Percentiles rank a stretch among this genome's conserved stretches.
These are phyloP conservation scores for Fusarium sp. DNA, from an alignment of 2,329 filamentous ascomycete genomes.

Conservation along the genomic window DNA sequence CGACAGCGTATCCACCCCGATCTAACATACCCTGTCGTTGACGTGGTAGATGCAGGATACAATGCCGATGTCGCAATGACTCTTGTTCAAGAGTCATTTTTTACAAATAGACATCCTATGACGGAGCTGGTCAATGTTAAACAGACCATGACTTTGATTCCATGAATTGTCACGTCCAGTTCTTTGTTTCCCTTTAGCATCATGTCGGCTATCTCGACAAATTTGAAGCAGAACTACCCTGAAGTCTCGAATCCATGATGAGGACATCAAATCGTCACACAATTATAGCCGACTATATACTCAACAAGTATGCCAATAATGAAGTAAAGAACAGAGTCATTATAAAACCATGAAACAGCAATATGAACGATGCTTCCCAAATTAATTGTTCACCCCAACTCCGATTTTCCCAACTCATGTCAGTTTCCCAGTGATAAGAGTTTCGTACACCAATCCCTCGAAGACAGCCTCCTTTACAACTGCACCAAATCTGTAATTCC, in stretches of 20 bases:
- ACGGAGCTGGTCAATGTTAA: neutral
- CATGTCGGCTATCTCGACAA: too few species aligned
- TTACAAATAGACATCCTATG: neutral
- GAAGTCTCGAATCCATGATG: neutral
- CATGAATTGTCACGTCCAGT: too few species aligned
- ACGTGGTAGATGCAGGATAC: neutral
- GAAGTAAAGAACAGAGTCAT: neutral
- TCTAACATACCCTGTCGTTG: neutral
- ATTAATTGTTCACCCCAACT: rapidly evolving
- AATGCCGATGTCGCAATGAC: neutral
- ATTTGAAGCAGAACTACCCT: neutral
- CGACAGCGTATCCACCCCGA: neutral
- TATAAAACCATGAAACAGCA: neutral
- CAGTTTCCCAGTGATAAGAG: neutral
- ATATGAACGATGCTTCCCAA: too few species aligned
- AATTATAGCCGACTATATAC: neutral
- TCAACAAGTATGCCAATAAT: neutral
- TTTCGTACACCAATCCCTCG: constrained; percentile 18
- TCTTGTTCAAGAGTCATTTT: neutral
- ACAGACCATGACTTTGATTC: too few species aligned
- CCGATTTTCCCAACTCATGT: neutral
- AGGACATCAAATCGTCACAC: neutral
- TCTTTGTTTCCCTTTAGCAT: too few species aligned
- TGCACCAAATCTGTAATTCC: neutral
- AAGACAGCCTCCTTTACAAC: constrained; percentile 27